Evolutionary conservation across 2,329 filamentous ascomycete genomes (phyloP).

Genomic region (Cladosporium oxysporum): DNA sequence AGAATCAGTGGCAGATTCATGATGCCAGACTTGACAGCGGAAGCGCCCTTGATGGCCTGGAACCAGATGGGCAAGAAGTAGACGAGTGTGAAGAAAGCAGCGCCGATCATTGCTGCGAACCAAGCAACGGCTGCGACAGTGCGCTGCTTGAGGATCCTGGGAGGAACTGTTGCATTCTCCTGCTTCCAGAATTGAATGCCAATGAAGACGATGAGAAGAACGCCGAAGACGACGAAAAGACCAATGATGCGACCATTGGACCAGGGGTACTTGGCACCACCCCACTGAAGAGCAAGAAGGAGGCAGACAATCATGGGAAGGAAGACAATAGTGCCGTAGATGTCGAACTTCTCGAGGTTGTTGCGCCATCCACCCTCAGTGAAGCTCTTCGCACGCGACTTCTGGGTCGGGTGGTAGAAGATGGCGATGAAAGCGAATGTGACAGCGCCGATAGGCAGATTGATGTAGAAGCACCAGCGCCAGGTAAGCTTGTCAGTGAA

Average conservation of each 20-base stretch:
- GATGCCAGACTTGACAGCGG: constrained; percentile 50
- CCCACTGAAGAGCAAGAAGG: constrained; percentile 54
- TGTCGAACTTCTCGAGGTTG: constrained; percentile 47
- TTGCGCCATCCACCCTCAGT: constrained; percentile 19
- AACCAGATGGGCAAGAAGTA: constrained; percentile 50
- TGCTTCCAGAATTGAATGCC: constrained; percentile 22
- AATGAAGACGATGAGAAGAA: constrained; percentile 46
- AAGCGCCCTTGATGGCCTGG: constrained; percentile 51
- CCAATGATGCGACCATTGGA: constrained; percentile 48
- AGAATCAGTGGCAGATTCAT: constrained; percentile 52
- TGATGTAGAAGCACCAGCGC: constrained; percentile 53
- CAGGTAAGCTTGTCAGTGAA: constrained; percentile 31
- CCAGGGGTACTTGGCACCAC: constrained; percentile 51
- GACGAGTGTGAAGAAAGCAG: constrained; percentile 46
- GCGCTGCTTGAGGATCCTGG: constrained; percentile 48
- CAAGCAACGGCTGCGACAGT: constrained; percentile 45
- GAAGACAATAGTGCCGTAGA: constrained; percentile 50
- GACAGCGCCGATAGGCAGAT: constrained; percentile 53
- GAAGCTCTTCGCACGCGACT: constrained; percentile 37
- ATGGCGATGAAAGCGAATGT: constrained; percentile 41
- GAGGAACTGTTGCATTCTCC: constrained; percentile 48
- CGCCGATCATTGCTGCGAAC: constrained; percentile 47
- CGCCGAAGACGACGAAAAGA: constrained; percentile 47
- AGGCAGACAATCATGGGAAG: constrained; percentile 51
- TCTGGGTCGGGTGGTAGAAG: constrained; percentile 40